These are phyloP conservation scores for Phaeolepiota aurea DNA, from an alignment of 768 basidiomycete genomes.

Conservation along the genomic window DNA sequence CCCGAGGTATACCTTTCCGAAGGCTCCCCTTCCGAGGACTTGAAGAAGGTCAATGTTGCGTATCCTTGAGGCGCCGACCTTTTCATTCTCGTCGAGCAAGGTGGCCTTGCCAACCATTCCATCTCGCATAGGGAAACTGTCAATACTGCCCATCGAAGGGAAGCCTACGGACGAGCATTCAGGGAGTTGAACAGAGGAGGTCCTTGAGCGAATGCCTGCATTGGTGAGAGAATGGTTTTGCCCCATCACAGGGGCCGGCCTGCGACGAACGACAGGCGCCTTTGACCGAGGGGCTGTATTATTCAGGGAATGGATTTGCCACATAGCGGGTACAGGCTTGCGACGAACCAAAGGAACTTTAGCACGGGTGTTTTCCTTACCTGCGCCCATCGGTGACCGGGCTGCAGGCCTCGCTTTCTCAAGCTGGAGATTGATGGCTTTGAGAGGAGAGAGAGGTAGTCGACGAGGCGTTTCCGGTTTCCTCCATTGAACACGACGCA, in stretches of 20 bases:
- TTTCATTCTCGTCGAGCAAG: neutral
- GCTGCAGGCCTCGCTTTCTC: neutral
- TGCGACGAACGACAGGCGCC: neutral
- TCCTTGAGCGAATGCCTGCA: too few relatives aligned
- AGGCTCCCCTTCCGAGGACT: slow-evolving; percentile 8
- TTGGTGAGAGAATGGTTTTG: neutral
- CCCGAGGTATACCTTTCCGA: slow-evolving; percentile 10
- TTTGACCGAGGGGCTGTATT: too few relatives aligned
- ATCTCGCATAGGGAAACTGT: neutral
- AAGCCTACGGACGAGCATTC: neutral
- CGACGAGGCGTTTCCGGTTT: neutral
- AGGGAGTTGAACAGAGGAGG: too few relatives aligned
- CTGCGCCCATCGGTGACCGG: neutral
- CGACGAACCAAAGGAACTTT: slow-evolving; percentile 5
- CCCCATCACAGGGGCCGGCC: neutral
- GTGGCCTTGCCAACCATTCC: neutral
- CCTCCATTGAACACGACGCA: neutral
- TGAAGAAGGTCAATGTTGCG: neutral
- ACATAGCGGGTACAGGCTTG: slow-evolving; percentile 9
- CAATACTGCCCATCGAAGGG: neutral
- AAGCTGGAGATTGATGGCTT: neutral
- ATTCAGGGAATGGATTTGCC: neutral
- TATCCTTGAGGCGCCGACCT: neutral
- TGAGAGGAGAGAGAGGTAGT: neutral
- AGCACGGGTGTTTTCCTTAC: slow-evolving; percentile 4